Evolutionary conservation across 192 early-diverging fungal species (phyloP), one percentile per base, ranked within the genome.

Genomic region (Backusella liffmaniae): DNA sequence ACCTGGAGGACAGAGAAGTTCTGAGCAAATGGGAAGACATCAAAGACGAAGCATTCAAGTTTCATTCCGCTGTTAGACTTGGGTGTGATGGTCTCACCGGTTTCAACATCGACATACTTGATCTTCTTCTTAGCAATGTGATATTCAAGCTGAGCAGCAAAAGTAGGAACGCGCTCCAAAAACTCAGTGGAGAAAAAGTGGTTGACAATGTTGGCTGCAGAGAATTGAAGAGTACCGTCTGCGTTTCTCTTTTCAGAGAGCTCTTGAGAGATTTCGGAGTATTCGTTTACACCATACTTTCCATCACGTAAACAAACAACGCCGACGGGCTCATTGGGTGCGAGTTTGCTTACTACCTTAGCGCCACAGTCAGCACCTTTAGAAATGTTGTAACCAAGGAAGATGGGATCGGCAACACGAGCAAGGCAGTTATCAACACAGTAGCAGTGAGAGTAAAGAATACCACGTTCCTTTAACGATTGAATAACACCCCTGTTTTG

Each of bases 111-210:
- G 30, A 95, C 81, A 80, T 92, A 89, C 86, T 94, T 95, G 87
- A 99, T 98, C 91, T 99, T 99, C 89, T 99, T 99, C 81, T 91
- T 89, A 6, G 98, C 98, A 76, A 98, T 91, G 83, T 99, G 98
- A 87, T 96, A 98, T 85, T 98, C 95, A 10, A 99, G 90, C 70
- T 87, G 78, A 67, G 80, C 82, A 81, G 97, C 96, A 76, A 98
- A 90, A 16, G 88, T 87, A 73, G 96, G 92, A 69, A 97, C 90
- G 53, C 91, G 88, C 72, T 94, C 84, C 80, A 99, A 86, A 81
- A 99, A 99, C 69, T 89, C 97, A 34, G 90, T 84, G 29, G 96
- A 93, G 86, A 96, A 99, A 83, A 96, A 99, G 87, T 99, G 98
- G 88, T 98, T 99, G 83, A 92, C 96, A 88, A 99, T 97, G 84